Evolutionary conservation across 2,329 filamentous ascomycete genomes (phyloP).

Genomic region (Dactylellina sp.): DNA sequence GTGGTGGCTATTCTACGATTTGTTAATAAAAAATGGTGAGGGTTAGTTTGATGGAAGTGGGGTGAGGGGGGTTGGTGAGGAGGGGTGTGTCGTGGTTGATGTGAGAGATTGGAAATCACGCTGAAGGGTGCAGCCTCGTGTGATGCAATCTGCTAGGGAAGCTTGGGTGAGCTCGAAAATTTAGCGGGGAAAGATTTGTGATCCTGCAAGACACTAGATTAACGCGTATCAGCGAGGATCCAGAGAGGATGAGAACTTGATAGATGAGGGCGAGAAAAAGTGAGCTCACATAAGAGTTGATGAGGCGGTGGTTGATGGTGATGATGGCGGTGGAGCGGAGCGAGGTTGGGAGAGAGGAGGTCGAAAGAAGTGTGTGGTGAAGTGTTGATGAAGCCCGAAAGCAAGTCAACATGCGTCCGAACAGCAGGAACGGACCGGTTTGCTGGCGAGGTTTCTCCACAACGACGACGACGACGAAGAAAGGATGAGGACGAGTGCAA

Average conservation of each 20-base stretch:
- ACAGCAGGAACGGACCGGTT: too few species aligned
- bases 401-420: not conserved
- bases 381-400: constrained; percentile 21
- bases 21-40: not conserved
- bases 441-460: not conserved
- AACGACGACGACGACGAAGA: too few species aligned
- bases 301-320: constrained; percentile 10
- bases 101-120: constrained; percentile 44
- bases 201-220: constrained; percentile 31
- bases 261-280: not conserved
- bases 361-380: not conserved
- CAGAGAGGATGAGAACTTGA: constrained; percentile 7
- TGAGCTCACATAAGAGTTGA: constrained; percentile 26
- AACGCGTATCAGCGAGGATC: constrained; percentile 44
- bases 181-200: constrained; percentile 51
- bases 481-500: too few species aligned
- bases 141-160: constrained; percentile 54
- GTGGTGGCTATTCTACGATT: constrained; percentile 2
- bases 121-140: constrained; percentile 57
- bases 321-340: constrained; percentile 15
- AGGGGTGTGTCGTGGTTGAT: constrained; percentile 2
- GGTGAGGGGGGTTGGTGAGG: constrained; percentile 3
- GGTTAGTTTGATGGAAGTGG: constrained; percentile 19
- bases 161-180: constrained; percentile 52
- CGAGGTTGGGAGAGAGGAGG: not conserved